A percentile compares a stretch with the other conserved stretches of the same genome.
phyloP scores from a whole-genome alignment of 768 basidiomycete genomes.

The Tricholoma matsutake region DNA sequence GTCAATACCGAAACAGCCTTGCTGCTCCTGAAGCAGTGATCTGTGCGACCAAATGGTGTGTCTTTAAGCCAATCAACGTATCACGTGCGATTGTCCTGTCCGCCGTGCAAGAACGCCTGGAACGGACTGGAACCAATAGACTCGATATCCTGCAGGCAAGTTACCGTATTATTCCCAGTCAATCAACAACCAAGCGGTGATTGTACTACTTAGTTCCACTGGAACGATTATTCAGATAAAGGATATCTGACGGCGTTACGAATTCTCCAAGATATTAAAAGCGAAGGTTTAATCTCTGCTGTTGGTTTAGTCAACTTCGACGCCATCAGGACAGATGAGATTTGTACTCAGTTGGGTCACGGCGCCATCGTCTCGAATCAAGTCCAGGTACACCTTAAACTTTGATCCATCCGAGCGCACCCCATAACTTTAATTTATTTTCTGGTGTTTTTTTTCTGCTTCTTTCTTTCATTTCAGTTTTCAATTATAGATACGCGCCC shows the following conservation, averaged over 20 bases:
- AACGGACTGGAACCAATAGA: conserved; percentile 55
- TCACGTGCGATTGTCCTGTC: conserved; percentile 56
- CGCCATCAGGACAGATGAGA: conserved; percentile 69
- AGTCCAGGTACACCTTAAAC: conserved; percentile 55
- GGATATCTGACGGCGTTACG: conserved; percentile 43
- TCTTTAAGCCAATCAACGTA: conserved; percentile 54
- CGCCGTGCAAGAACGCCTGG: conserved; percentile 66
- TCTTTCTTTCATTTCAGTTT: conserved; percentile 45
- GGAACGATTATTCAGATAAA: conserved; percentile 64
- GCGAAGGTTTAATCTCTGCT: conserved; percentile 55
- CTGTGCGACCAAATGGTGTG: conserved; percentile 86
- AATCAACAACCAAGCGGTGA: background rate
- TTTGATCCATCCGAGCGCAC: background rate
- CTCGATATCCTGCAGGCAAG: conserved; percentile 76
- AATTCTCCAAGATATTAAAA: conserved; percentile 56
- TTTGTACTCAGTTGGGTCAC: conserved; percentile 70
- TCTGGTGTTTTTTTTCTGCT: too few relatives aligned
- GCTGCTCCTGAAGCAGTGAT: conserved; percentile 42
- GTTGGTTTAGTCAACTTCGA: conserved; percentile 86
- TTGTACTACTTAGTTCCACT: conserved; percentile 57
- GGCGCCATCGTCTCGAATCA: conserved; percentile 79
- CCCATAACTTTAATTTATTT: background rate
- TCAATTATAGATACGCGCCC: conserved; percentile 80
- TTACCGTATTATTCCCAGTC: background rate
- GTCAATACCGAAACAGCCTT: conserved; percentile 57